phyloP scores from a whole-genome alignment of 805 yeast genomes.

The Clavispora phyllophila region DNA sequence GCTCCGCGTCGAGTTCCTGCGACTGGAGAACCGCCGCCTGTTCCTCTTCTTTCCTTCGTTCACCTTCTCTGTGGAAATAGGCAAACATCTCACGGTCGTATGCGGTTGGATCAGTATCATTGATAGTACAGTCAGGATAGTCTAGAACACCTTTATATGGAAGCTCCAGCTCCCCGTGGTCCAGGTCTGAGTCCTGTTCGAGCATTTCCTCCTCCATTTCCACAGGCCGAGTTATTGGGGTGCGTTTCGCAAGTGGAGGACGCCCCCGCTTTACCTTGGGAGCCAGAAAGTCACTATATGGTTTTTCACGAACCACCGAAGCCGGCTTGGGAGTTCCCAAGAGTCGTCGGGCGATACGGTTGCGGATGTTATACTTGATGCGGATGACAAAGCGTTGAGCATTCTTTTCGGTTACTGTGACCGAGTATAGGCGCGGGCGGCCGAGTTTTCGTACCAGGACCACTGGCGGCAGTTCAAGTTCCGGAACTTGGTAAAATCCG shows the following conservation, averaged over 20 bases:
- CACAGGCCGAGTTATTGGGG: neutral
- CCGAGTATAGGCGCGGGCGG: slow-evolving; percentile 11
- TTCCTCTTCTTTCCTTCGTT: slow-evolving; percentile 11
- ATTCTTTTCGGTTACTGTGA: slow-evolving; percentile 2
- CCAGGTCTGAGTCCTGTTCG: neutral
- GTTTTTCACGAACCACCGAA: neutral
- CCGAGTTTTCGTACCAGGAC: slow-evolving; percentile 1
- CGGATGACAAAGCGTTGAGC: slow-evolving; percentile 3
- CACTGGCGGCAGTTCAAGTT: neutral
- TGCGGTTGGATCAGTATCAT: slow-evolving; percentile 53
- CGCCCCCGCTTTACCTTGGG: slow-evolving; percentile 1
- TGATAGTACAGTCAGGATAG: slow-evolving; percentile 55
- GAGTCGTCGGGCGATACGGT: slow-evolving; percentile 8
- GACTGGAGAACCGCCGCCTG: slow-evolving; percentile 3
- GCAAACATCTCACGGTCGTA: slow-evolving; percentile 49
- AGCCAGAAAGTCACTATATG: neutral
- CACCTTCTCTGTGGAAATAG: slow-evolving; percentile 34
- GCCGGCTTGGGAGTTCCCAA: slow-evolving; percentile 1
- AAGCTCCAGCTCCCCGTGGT: slow-evolving; percentile 29
- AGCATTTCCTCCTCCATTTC: neutral
- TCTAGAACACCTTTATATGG: slow-evolving; percentile 66
- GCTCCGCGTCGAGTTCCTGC: slow-evolving; percentile 9
- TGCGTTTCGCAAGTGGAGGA: neutral
- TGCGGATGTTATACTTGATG: slow-evolving; percentile 11
- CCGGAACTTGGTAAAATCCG: neutral